phyloP scores from a whole-genome alignment of 2,329 filamentous ascomycete genomes.

The Scopulariopsis brevicaulis region DNA sequence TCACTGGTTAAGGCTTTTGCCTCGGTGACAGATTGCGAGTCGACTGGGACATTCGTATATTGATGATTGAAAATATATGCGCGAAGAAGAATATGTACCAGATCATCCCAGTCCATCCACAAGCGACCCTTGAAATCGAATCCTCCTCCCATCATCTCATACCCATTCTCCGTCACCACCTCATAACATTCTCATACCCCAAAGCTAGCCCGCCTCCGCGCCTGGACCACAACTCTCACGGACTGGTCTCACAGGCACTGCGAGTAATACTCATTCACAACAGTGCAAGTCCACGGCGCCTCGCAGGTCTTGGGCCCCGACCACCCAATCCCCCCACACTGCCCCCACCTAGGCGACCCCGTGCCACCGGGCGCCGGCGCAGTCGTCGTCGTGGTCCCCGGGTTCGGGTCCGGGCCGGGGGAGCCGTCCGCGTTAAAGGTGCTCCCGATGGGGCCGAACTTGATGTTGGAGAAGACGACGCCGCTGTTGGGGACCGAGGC shows the following conservation, averaged over 20 bases:
- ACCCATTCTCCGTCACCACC: too few species aligned
- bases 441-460: constrained; percentile 31
- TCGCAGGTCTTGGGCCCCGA: constrained; percentile 22
- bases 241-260: constrained; percentile 23
- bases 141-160: too few species aligned
- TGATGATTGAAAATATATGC: too few species aligned
- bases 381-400: background rate
- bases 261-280: constrained; percentile 25
- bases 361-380: constrained; percentile 13
- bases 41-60: too few species aligned
- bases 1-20: too few species aligned
- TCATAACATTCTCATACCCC: too few species aligned
- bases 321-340: constrained; percentile 24
- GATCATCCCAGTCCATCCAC: too few species aligned
- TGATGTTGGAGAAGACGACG: constrained; percentile 37
- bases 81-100: too few species aligned
- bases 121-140: too few species aligned
- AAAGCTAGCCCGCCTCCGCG: too few species aligned
- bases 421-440: constrained; percentile 14
- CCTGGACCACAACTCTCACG: background rate
- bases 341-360: constrained; percentile 17
- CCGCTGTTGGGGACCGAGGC: constrained; percentile 10
- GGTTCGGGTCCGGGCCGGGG: background rate
- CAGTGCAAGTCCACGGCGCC: constrained; percentile 21
- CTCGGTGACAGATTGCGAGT: too few species aligned